Evolutionary conservation across 352 stramenopile species (phyloP), one percentile per base, ranked within the genome.

Genomic region (Phytophthora boehmeriae): DNA sequence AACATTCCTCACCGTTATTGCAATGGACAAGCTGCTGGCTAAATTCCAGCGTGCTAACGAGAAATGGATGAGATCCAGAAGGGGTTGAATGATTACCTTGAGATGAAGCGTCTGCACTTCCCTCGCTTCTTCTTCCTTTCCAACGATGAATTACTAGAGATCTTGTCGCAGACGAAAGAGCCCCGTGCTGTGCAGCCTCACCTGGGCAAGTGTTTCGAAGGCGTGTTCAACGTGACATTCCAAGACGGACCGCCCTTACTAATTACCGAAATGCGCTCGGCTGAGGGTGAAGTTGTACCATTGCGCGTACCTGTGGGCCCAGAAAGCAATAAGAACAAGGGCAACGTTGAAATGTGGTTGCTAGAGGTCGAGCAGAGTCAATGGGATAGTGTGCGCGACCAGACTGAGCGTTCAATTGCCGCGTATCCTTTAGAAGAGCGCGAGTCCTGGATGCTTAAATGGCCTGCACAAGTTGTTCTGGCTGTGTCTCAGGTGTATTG

Each of bases 51-150:
- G 93, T 43, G 90, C 93, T 11, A 98, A 98, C 65, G 86, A 97
- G 52, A 97, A 97, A 53, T 98, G 39, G 92, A 98, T 51, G 89
- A 97, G 68, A 98, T 98, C 43, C 91, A 97, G 49, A 98, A 98
- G 55, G 92, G 92, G 0, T 67, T 98, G 47, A 97, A 93, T 52
- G 93, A 98, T 66, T 98, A 98, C 64, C 57, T 98, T 6, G 92
- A 97, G 72, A 97, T 96, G 78, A 98, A 98, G 73, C 80, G 93
- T 1, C 59, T 97, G 22, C 92, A 96, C 59, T 98, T 90, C 60
- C 92, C 93, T 8, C 82, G 93, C n/a, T 98, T 98, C 53, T 98
- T 98, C 80, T 98, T 98, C 75, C 62, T 98, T 2, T 97, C 92
- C 9, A 97, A 98, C 62, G 93, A 98, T 59, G 92, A 98, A 57